These are phyloP conservation scores for Russula lepida DNA, from an alignment of 768 basidiomycete species.

Conservation along the genomic window DNA sequence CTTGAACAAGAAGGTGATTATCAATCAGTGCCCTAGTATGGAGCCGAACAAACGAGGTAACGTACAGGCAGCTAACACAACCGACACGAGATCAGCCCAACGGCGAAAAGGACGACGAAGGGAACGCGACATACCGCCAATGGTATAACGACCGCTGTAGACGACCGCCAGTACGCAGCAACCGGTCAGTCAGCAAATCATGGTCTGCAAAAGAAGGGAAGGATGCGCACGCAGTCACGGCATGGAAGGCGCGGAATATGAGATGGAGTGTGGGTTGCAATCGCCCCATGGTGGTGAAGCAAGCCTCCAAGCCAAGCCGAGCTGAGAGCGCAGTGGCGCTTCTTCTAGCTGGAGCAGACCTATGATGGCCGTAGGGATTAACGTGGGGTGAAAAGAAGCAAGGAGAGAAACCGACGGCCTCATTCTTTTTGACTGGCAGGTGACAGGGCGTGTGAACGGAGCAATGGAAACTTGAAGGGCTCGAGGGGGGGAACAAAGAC, in stretches of 20 bases:
- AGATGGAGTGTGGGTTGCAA: neutral
- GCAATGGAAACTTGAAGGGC: too few relatives aligned
- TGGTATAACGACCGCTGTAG: conserved; percentile 15
- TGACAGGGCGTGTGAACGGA: neutral
- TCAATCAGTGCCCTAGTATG: neutral
- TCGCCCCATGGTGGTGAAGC: neutral
- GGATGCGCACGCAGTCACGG: neutral
- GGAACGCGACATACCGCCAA: neutral
- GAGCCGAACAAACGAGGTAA: neutral
- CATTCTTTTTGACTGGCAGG: neutral
- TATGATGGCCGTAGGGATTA: neutral
- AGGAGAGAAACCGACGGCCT: rapidly evolving
- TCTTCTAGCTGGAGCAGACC: neutral
- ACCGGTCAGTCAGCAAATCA: neutral
- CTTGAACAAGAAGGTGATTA: conserved; percentile 1
- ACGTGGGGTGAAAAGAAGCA: neutral
- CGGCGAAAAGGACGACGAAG: neutral
- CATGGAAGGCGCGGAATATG: neutral
- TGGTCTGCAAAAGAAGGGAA: too few relatives aligned
- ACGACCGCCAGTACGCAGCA: neutral
- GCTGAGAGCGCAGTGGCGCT: neutral
- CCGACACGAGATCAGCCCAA: neutral
- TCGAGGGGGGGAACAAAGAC: too few relatives aligned
- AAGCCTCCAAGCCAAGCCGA: neutral
- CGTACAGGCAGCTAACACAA: conserved; percentile 8